These are phyloP conservation scores for Fusarium domesticum DNA, from an alignment of 2,329 filamentous ascomycete genomes.

Conservation along the genomic window DNA sequence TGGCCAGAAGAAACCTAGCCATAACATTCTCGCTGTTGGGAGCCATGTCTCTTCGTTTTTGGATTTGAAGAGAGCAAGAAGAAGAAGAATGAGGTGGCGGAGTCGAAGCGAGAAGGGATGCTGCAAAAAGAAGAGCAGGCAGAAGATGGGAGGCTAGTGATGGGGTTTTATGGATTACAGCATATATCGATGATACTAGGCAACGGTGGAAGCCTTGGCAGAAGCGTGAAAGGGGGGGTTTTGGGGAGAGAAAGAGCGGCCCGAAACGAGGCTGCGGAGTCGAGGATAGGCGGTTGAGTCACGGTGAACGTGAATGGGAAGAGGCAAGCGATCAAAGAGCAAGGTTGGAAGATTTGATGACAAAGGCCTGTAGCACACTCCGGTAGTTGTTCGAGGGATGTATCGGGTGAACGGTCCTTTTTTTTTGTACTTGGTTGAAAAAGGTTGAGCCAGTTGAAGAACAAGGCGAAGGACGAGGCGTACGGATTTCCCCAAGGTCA, in stretches of 20 bases:
- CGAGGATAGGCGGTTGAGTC: constrained; percentile 10
- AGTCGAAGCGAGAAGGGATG: constrained; percentile 12
- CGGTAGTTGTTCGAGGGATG: no score
- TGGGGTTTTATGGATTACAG: constrained; percentile 18
- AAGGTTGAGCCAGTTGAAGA: constrained; percentile 9
- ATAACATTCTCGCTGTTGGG: constrained; percentile 55
- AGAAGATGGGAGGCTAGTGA: constrained; percentile 13
- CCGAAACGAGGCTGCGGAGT: constrained; percentile 9
- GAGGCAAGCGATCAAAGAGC: background rate
- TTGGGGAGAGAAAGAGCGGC: constrained; percentile 2
- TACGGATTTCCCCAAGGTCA: constrained; percentile 17
- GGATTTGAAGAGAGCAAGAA: constrained; percentile 2
- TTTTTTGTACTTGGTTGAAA: constrained; percentile 12
- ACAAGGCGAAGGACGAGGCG: constrained; percentile 9
- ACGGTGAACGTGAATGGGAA: constrained; percentile 8
- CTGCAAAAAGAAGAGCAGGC: constrained; percentile 14
- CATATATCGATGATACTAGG: constrained; percentile 17
- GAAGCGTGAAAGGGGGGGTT: constrained; percentile 5
- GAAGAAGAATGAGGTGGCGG: constrained; percentile 2
- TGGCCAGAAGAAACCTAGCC: constrained; percentile 58
- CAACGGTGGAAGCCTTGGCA: constrained; percentile 23
- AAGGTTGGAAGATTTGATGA: constrained; percentile 6
- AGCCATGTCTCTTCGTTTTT: constrained; percentile 36
- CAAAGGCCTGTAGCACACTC: no score
- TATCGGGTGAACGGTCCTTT: constrained; percentile 2